Evolutionary conservation across 192 early-diverging fungal species (phyloP).

Genomic region (Lobosporangium transversale): DNA sequence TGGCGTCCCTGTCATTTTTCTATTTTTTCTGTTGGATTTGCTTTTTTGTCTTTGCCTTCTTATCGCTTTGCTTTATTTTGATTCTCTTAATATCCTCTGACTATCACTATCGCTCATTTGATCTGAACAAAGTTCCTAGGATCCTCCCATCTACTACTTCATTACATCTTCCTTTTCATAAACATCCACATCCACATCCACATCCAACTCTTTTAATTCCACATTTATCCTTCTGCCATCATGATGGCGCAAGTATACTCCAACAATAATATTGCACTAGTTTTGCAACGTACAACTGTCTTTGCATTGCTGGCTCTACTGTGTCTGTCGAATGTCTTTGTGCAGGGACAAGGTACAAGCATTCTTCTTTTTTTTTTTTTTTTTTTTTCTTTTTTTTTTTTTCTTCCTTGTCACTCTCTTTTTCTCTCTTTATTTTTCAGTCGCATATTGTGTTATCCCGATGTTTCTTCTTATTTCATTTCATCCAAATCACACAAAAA

Average conservation of each 20-base stretch:
- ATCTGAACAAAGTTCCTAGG: background rate
- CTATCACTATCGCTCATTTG: background rate
- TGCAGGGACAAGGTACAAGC: conserved; percentile 42
- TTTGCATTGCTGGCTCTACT: conserved; percentile 28
- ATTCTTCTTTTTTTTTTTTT: background rate
- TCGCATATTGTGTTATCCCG: background rate
- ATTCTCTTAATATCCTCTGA: no score
- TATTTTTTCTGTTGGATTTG: background rate
- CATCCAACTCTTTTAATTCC: background rate
- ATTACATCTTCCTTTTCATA: background rate
- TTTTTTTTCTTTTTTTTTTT: conserved; percentile 2
- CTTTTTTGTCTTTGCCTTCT: background rate
- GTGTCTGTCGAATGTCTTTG: conserved; percentile 33
- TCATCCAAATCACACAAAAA: background rate
- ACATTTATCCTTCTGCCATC: conserved; percentile 1
- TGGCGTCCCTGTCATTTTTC: background rate
- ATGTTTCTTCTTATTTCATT: background rate
- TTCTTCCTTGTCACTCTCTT: background rate
- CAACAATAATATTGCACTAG: background rate
- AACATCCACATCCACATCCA: background rate
- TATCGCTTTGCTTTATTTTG: background rate
- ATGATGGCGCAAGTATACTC: background rate
- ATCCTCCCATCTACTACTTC: conserved; percentile 1
- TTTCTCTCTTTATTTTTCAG: background rate
- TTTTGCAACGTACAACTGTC: conserved; percentile 8